Percentiles rank a stretch among this genome's conserved stretches.
Evolutionary conservation across 306 rosid genomes (phyloP).

Genomic region (Cicer pinnatifidum): DNA sequence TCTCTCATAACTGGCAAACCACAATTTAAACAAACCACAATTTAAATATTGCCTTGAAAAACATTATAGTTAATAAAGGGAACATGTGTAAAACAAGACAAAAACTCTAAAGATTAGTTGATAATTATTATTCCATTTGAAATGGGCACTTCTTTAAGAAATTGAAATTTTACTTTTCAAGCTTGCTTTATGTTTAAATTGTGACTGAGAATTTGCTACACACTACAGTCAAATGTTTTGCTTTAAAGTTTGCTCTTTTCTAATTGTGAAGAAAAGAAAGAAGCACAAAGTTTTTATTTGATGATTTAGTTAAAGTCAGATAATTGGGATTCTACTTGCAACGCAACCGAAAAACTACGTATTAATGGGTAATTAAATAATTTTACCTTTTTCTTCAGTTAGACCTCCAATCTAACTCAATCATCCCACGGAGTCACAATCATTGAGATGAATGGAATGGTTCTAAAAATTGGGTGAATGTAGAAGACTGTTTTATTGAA

Average conservation of each 20-base stretch:
- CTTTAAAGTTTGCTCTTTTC: conserved; percentile 52
- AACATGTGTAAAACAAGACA: no score
- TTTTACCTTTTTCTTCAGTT: conserved; percentile 3
- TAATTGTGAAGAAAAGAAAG: conserved; percentile 40
- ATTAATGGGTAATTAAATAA: not conserved
- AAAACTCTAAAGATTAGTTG: no score
- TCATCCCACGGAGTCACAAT: conserved; percentile 1
- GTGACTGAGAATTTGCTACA: not conserved
- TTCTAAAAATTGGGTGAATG: no score
- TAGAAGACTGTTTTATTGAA: no score
- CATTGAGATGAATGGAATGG: not conserved
- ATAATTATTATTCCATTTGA: no score
- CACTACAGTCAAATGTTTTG: conserved; percentile 64
- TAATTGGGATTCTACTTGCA: conserved; percentile 12
- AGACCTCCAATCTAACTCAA: not conserved
- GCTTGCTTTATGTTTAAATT: no score
- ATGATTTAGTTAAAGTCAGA: not conserved
- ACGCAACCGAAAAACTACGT: not conserved
- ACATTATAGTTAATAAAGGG: no score
- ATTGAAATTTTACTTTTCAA: no score
- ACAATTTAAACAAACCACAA: no score
- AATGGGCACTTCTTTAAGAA: no score
- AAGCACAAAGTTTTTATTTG: conserved; percentile 41
- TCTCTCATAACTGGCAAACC: no score
- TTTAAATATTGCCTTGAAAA: no score